Base-by-base conservation (phyloP, 345 rosid genomes). In the Salix dunnii region DNA sequence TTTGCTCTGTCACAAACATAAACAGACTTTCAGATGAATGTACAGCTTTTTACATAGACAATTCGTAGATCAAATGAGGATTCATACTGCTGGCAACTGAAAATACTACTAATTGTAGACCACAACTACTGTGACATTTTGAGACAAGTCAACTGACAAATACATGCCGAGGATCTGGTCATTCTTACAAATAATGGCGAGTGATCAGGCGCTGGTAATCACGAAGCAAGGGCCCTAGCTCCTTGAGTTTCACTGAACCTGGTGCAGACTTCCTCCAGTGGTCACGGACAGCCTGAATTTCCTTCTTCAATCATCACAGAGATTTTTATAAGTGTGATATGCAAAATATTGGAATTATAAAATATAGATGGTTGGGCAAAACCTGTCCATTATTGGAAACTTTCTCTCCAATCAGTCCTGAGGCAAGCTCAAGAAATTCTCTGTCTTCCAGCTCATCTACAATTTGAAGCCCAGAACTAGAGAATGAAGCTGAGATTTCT, bases 161-260 rank as follows among this genome's bases (percentile, higher is more conserved):
- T n/a, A 36, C 21, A 60, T 43, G 33, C 38, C 21, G 67, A 67
- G 73, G n/a, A 49, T n/a, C 64, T 7, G 30, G 18, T 73, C 62
- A 53, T 65, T 76, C 99, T 92, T 88, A 96, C 99, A 76, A 35
- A 76, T 82, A 76, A 72, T 76, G 83, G 58, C 81, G 84, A 33
- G 89, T 67, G 74, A 93, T 77, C 73, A 96, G 78, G 61, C 94
- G 89, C 70, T 92, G 98, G 81, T 96, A 93, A 82, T 96, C 99
- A 76, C 90, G 92, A 75, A 93, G 90, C 82, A 96, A 87, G 51
- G 97, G 92, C 68, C 90, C 89, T 66, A 96, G 89, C 85, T 96
- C 97, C 84, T 89, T 89, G 20, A 93, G 79, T 73, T 80, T 86
- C 78, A 92, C 78, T 75, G 90, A 86, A 74, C 68, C 77, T 4